Conservation (phyloP, 2,329 filamentous ascomycete species). For the Fusarium annulatum region DNA sequence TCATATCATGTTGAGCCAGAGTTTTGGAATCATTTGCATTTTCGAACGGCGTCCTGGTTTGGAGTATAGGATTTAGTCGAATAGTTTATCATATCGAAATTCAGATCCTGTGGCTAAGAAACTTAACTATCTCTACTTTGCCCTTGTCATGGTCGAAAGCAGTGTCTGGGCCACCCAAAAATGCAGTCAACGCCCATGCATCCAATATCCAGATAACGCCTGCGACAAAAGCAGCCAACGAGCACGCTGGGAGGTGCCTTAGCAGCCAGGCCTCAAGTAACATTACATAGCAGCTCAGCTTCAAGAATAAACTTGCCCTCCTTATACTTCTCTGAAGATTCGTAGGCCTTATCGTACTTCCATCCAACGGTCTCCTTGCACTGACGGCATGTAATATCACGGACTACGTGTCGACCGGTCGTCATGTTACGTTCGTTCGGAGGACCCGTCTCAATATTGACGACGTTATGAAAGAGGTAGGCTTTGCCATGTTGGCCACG, state of each 20-base stretch:
- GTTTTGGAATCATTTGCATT: background rate
- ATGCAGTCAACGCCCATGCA: background rate
- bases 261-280: constrained; percentile 59
- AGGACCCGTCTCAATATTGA: constrained; percentile 87
- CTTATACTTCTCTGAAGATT: constrained; percentile 95
- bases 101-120: background rate
- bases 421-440: constrained; percentile 98
- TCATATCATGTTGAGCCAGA: background rate
- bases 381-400: constrained; percentile 90
- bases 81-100: constrained; percentile 7
- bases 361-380: constrained; percentile 95
- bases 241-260: background rate
- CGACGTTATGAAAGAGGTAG: constrained; percentile 93
- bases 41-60: constrained; percentile 14
- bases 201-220: constrained; percentile 31
- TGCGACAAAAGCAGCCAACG: background rate
- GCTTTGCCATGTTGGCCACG: constrained; percentile 98
- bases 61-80: constrained; percentile 6
- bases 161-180: constrained; percentile 11
- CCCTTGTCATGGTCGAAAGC: constrained; percentile 21
- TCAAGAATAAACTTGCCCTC: constrained; percentile 98
- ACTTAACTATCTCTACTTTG: background rate
- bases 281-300: constrained; percentile 86
- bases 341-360: constrained; percentile 99
- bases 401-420: constrained; percentile 91